Percentiles rank a stretch among this genome's conserved stretches.
Evolutionary conservation across 2,329 filamentous ascomycete genomes (phyloP).

Genomic region (Penicillium sp.): DNA sequence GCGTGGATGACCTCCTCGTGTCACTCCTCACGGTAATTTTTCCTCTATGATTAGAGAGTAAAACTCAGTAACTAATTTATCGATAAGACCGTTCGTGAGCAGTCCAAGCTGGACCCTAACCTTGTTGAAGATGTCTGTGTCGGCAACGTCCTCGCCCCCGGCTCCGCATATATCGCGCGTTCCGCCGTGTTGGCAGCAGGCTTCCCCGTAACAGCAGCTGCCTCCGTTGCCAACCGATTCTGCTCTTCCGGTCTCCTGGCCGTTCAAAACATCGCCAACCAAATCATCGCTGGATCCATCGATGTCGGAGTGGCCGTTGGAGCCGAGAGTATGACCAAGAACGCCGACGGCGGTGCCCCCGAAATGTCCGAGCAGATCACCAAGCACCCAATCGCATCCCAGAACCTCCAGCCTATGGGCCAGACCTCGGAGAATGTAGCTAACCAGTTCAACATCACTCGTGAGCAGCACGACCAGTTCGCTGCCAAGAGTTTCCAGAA

Average conservation of each 20-base stretch:
- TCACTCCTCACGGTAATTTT: conserved; percentile 37
- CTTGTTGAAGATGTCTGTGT: conserved; percentile 89
- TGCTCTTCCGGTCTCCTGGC: conserved; percentile 88
- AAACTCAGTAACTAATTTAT: background rate
- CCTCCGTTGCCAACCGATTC: conserved; percentile 83
- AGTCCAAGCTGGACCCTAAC: conserved; percentile 79
- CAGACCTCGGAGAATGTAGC: conserved; percentile 91
- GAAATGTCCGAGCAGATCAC: conserved; percentile 83
- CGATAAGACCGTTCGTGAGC: conserved; percentile 65
- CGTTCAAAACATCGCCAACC: conserved; percentile 86
- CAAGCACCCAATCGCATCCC: conserved; percentile 70
- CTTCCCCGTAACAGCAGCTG: conserved; percentile 74
- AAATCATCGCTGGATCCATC: conserved; percentile 84
- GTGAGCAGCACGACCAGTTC: conserved; percentile 74
- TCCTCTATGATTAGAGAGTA: background rate
- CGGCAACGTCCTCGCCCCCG: conserved; percentile 82
- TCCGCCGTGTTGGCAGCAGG: conserved; percentile 83
- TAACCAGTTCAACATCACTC: conserved; percentile 67
- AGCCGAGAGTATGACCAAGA: conserved; percentile 87
- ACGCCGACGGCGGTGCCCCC: conserved; percentile 76
- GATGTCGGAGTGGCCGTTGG: conserved; percentile 87
- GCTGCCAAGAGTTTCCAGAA: conserved; percentile 84
- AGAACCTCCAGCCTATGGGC: conserved; percentile 95
- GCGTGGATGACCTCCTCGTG: conserved; percentile 36
- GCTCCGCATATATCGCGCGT: conserved; percentile 84